A percentile compares a stretch with the other conserved stretches of the same genome.
Conservation (phyloP, 2,329 filamentous ascomycete genomes). For the Xylaria sp. region DNA sequence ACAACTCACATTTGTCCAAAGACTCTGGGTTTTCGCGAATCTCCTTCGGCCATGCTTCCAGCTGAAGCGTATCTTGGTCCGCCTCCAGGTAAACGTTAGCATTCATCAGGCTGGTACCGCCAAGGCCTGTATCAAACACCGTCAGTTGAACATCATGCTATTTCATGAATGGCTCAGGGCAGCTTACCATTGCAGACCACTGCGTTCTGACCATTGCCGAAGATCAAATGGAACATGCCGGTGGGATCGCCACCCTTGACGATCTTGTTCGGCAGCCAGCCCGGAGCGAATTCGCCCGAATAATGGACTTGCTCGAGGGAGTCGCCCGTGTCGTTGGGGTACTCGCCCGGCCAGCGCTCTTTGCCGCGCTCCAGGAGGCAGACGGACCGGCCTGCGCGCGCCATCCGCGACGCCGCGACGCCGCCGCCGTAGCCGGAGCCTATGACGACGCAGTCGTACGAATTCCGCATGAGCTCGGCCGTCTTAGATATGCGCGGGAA, state of each 20-base stretch:
- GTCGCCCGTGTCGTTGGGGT: conserved; percentile 53
- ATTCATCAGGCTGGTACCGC: conserved; percentile 68
- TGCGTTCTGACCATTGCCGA: conserved; percentile 66
- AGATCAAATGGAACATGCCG: conserved; percentile 64
- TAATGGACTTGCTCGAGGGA: conserved; percentile 56
- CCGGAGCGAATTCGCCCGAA: conserved; percentile 55
- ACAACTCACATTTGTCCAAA: conserved; percentile 53
- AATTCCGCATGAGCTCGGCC: conserved; percentile 57
- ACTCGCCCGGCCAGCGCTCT: conserved; percentile 70
- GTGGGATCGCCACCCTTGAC: conserved; percentile 56
- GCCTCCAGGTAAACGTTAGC: conserved; percentile 68
- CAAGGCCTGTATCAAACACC: conserved; percentile 51
- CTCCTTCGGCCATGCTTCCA: conserved; percentile 62
- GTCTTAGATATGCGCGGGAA: conserved; percentile 60
- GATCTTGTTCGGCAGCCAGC: conserved; percentile 44
- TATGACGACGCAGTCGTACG: conserved; percentile 69
- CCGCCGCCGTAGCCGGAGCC: conserved; percentile 71
- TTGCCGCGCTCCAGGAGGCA: conserved; percentile 67
- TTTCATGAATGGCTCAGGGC: not conserved
- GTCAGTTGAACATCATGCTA: conserved; percentile 1
- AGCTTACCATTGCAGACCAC: conserved; percentile 59
- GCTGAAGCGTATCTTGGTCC: conserved; percentile 55
- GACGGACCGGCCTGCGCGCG: conserved; percentile 61
- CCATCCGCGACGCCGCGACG: conserved; percentile 67
- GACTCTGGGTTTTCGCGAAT: conserved; percentile 48